phyloP scores from a whole-genome alignment of 2,329 filamentous ascomycete genomes.

The Rhinocladiella mackenziei region DNA sequence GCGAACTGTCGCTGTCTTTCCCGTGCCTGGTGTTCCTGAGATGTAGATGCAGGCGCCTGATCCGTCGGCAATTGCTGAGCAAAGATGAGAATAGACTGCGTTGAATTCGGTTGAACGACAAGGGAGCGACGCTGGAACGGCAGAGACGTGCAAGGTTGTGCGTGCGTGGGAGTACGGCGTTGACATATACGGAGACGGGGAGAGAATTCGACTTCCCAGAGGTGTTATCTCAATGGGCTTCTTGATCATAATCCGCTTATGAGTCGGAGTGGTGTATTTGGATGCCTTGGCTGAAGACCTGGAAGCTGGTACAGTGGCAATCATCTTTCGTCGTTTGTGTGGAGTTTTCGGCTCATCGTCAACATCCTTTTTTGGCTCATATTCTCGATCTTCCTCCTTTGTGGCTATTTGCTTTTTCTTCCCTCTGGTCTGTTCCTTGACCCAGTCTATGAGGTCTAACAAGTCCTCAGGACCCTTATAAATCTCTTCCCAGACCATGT shows the following conservation, averaged over 20 bases:
- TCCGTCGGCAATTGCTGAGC: conserved; percentile 88
- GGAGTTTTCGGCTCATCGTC: conserved; percentile 49
- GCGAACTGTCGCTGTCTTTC: conserved; percentile 94
- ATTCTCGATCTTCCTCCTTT: conserved; percentile 26
- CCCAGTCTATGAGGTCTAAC: conserved; percentile 59
- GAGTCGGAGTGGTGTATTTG: conserved; percentile 59
- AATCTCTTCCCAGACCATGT: conserved; percentile 87
- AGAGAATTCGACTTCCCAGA: conserved; percentile 79
- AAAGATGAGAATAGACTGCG: conserved; percentile 87
- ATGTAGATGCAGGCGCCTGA: conserved; percentile 98
- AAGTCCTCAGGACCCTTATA: conserved; percentile 66
- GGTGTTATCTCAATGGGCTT: conserved; percentile 94
- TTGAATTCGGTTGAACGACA: conserved; percentile 90
- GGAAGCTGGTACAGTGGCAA: conserved; percentile 42
- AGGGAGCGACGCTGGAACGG: conserved; percentile 81
- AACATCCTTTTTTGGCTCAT: conserved; percentile 28
- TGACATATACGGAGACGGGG: conserved; percentile 63
- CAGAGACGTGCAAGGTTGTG: conserved; percentile 84
- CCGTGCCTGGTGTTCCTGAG: conserved; percentile 94
- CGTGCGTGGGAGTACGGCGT: conserved; percentile 91
- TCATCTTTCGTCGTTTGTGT: conserved; percentile 51
- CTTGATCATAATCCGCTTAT: conserved; percentile 70
- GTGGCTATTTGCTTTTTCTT: conserved; percentile 12
- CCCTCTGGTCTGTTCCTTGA: conserved; percentile 69
- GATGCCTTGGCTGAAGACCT: conserved; percentile 41